These are phyloP conservation scores for Globisporangium nodosum DNA, from an alignment of 352 stramenopile species.

Conservation along the genomic window DNA sequence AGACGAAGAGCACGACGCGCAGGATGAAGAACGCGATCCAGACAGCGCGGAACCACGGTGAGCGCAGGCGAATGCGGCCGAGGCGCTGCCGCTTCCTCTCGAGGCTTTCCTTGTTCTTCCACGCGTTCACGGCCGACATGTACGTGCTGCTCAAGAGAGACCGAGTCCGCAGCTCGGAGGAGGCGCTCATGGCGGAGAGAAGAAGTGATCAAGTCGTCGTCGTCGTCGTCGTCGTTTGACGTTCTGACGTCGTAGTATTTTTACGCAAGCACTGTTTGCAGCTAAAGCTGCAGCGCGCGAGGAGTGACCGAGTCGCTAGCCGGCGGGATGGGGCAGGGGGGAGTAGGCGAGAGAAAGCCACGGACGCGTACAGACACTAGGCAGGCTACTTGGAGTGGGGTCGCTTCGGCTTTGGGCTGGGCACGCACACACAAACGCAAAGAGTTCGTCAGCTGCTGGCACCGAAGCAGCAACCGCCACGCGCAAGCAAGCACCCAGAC, in stretches of 20 bases:
- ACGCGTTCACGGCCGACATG: background rate
- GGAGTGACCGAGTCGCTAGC: background rate
- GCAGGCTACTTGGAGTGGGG: conserved; percentile 14
- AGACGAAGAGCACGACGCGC: conserved; percentile 6
- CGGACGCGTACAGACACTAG: conserved; percentile 9
- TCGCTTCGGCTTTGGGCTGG: conserved; percentile 24
- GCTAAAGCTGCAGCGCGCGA: background rate
- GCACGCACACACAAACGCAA: background rate
- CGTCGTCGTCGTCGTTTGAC: no score
- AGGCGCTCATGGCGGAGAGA: no score
- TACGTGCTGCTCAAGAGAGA: background rate
- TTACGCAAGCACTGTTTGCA: no score
- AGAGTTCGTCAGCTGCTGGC: background rate
- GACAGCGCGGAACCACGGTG: conserved; percentile 5
- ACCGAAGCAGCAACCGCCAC: background rate
- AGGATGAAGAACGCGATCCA: conserved; percentile 6
- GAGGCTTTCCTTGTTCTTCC: background rate
- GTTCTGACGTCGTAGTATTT: no score
- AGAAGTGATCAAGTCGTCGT: no score
- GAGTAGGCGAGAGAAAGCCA: conserved; percentile 1
- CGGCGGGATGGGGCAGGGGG: background rate
- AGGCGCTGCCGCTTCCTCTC: conserved; percentile 4
- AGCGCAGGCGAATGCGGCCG: background rate
- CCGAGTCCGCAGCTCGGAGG: background rate
- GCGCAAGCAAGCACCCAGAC: background rate